Percentiles rank a stretch among this genome's conserved stretches.
These are phyloP conservation scores for Keqinozyma sinolaborantium DNA, from an alignment of 1,139 yeast species.

Conservation along the genomic window DNA sequence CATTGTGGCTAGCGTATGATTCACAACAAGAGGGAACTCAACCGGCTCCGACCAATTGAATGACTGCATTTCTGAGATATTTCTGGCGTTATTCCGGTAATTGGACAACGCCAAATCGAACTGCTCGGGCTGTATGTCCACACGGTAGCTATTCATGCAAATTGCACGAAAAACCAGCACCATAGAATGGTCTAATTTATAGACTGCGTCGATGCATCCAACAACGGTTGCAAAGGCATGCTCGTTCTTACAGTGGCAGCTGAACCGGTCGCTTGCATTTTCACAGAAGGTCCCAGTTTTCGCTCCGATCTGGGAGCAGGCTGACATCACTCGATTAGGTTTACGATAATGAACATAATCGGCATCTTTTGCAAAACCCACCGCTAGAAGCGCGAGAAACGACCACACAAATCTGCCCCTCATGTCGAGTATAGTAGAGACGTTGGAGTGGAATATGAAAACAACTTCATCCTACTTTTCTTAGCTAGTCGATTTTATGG, in stretches of 20 bases:
- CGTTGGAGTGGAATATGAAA: too few species aligned
- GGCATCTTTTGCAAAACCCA: too few species aligned
- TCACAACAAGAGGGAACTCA: slow-evolving; percentile 20
- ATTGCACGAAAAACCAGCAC: not conserved
- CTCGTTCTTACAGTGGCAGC: not conserved
- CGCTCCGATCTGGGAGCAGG: not conserved
- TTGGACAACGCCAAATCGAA: slow-evolving; percentile 11
- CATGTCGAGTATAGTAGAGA: too few species aligned
- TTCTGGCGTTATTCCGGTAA: slow-evolving; percentile 16
- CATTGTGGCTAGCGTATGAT: slow-evolving; percentile 9
- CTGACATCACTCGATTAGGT: not conserved
- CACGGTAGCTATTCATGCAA: slow-evolving; percentile 7
- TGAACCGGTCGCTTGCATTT: not conserved
- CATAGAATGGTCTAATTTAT: not conserved
- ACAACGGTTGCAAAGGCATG: not conserved
- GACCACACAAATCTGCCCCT: too few species aligned
- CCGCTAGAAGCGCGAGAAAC: too few species aligned
- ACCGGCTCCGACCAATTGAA: slow-evolving; percentile 18
- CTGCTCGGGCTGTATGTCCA: slow-evolving; percentile 11
- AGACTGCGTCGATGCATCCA: not conserved
- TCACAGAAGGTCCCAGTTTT: not conserved
- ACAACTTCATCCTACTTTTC: too few species aligned
- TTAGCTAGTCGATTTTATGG: too few species aligned
- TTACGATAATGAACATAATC: not conserved
- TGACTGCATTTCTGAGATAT: slow-evolving; percentile 15